Evolutionary conservation across 495 filamentous ascomycete species (phyloP), one percentile per base, ranked within the genome.

Genomic region (Lophiostoma macrostomum): DNA sequence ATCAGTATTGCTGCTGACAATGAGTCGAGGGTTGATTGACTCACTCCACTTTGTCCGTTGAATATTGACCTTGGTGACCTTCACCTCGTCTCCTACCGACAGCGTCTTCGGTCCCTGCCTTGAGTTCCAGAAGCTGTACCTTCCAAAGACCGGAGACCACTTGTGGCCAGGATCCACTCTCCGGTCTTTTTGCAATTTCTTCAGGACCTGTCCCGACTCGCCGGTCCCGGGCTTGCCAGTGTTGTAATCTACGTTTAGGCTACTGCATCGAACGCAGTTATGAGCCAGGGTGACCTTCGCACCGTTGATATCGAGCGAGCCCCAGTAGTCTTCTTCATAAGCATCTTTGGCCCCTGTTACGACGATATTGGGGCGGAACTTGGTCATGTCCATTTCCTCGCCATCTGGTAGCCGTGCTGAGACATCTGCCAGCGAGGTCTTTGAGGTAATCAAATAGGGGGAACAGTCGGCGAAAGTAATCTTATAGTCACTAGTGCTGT

Each of bases 311-410:
- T 60, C 41, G 20, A 89, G 60, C 62, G 86, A 83, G 8, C 73
- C 81, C 91, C 91, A 97, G 64, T 79, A 93, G 56, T 96, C 91
- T 62, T 97, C 91, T 16, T 90, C 90, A 68, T 79, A 97, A 0
- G 82, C 75, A 7, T 61, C 60, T 20, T 70, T 62, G 1, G 76
- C 74, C 0, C 81, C 84, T 8, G 78, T 75, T 6, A 96, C 67
- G 6, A 96, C 82, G 32, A 96, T 80, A 60, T 96, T 96, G 0
- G 90, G 85, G 23, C 91, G 80, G 69, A 95, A 90, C 64, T 90
- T 93, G 10, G 81, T 83, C 61, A 87, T 77, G 56, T 86, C 82
- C 74, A 90, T 80, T n/a, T 72, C 56, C 27, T 76, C 64, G 1
- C 71, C 77, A 0, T 67, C 73, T 0, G 76, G 69, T 3, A 94